Percentiles rank a stretch among this genome's conserved stretches.
Conservation (phyloP, 768 basidiomycete genomes). For the Tylopilus intermedius region DNA sequence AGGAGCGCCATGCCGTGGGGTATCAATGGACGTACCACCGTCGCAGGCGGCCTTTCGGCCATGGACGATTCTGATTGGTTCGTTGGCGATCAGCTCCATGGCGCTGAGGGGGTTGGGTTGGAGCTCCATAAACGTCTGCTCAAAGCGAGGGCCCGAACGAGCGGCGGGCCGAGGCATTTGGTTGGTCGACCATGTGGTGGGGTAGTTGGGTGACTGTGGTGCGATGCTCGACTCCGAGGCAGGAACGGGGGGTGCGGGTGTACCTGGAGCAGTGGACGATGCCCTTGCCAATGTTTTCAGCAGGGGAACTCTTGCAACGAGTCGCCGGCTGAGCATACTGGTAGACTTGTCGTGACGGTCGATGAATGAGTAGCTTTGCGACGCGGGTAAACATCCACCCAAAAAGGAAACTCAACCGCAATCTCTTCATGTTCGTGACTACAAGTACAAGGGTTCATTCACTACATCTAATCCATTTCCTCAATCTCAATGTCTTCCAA, state of each 20-base stretch:
- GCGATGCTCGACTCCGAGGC: slow-evolving; percentile 31
- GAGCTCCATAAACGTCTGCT: slow-evolving; percentile 82
- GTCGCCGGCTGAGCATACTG: slow-evolving; percentile 27
- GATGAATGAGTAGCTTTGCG: slow-evolving; percentile 1
- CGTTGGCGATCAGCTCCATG: slow-evolving; percentile 82
- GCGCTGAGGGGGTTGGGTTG: slow-evolving; percentile 90
- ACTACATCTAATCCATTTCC: slow-evolving; percentile 15
- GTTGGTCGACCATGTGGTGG: slow-evolving; percentile 78
- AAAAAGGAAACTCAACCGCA: slow-evolving; percentile 13
- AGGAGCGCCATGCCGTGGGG: background rate
- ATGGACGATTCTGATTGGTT: slow-evolving; percentile 78
- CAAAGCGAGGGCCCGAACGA: slow-evolving; percentile 74
- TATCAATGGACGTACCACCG: slow-evolving; percentile 63
- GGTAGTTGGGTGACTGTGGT: slow-evolving; percentile 79
- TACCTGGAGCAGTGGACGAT: slow-evolving; percentile 21
- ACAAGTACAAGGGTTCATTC: too few species aligned
- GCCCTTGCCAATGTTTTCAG: slow-evolving; percentile 17
- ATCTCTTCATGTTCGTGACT: too few species aligned
- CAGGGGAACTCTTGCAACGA: slow-evolving; percentile 18
- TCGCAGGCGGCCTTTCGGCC: slow-evolving; percentile 89
- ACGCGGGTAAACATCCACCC: background rate
- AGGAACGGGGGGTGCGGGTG: slow-evolving; percentile 8
- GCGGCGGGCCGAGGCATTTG: slow-evolving; percentile 66
- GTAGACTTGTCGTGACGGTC: slow-evolving; percentile 4
- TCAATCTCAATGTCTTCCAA: slow-evolving; percentile 42